Base-by-base conservation (phyloP, 2,329 filamentous ascomycete species). In the Whalleya microplaca region DNA sequence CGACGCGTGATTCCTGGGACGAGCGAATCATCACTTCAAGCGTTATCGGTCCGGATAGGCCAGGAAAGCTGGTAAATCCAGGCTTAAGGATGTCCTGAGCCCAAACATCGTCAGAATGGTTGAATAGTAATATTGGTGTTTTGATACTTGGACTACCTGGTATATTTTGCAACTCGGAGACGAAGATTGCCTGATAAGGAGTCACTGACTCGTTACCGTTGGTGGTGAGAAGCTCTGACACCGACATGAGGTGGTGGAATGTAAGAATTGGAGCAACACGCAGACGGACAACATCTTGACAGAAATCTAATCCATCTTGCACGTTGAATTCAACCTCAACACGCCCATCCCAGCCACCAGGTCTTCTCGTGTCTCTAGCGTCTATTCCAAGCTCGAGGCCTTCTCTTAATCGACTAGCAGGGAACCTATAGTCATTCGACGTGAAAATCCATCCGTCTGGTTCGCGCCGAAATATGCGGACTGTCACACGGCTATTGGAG, bases 81-180 rank as follows among this genome's bases (percentile, higher is more conserved):
- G 75, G 70, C 59, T 77, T 73, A 23, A 77, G 55, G 40, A 74
- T 70, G 51, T 78, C 75, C 55, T 77, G 75, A 1, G 69, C 65
- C 75, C 74, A 78, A 44, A 70, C 62, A 54, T 76, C 72, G 27
- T 54, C 58, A 20, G 56, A 64, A 1, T 53, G 48, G 19, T 67
- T 59, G 53, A 75, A 54, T 42, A 49, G 21, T 45, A 41, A 54
- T 27, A 54, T 21, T 5, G 46, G 45, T 27, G 37, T 54, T n/a
- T 41, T 37, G 27, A 54, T 45, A 20, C 21, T 41, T 40, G 45
- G 46, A 7, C n/a, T 21, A 27, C 9, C 21, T 21, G 21, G 20
- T 45, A 45, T 45, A 21, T 45, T 6, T 45, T 43, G 1, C 48
- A 51, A 44, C 12, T 51, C 21, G 20, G 48, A 51, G 2, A 51